Evolutionary conservation across 192 early-diverging fungal genomes (phyloP).

Genomic region (Entomortierella beljakovae): DNA sequence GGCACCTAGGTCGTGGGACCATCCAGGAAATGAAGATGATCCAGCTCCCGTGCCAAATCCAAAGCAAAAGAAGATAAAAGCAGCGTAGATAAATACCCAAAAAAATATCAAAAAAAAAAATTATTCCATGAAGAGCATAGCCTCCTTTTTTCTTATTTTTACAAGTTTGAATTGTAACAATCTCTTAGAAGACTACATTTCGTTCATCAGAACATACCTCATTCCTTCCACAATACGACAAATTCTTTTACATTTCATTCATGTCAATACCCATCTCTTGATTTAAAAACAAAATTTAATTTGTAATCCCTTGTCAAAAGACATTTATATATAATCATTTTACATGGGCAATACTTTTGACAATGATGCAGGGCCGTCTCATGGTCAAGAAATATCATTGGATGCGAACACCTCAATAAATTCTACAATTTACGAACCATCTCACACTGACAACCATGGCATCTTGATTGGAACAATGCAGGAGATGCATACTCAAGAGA

Average conservation of each 20-base stretch:
- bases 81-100: neutral
- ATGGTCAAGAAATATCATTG: slow-evolving; percentile 9
- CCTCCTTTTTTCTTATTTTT: neutral
- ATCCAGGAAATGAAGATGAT: slow-evolving; percentile 26
- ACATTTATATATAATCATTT: no score
- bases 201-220: no score
- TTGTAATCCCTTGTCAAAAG: neutral
- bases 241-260: no score
- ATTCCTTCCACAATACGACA: neutral
- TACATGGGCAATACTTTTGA: slow-evolving; percentile 22
- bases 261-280: neutral
- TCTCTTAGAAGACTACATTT: no score
- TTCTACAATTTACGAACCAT: neutral
- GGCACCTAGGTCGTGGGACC: slow-evolving; percentile 56
- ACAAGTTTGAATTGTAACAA: no score
- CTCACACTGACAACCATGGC: neutral
- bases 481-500: neutral
- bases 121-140: neutral
- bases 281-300: neutral
- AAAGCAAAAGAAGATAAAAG: slow-evolving; percentile 28
- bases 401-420: neutral
- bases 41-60: slow-evolving; percentile 9
- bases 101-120: no score
- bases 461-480: neutral
- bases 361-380: slow-evolving; percentile 8